phyloP scores from a whole-genome alignment of 2,329 filamentous ascomycete genomes.

The Apiospora sp. region DNA sequence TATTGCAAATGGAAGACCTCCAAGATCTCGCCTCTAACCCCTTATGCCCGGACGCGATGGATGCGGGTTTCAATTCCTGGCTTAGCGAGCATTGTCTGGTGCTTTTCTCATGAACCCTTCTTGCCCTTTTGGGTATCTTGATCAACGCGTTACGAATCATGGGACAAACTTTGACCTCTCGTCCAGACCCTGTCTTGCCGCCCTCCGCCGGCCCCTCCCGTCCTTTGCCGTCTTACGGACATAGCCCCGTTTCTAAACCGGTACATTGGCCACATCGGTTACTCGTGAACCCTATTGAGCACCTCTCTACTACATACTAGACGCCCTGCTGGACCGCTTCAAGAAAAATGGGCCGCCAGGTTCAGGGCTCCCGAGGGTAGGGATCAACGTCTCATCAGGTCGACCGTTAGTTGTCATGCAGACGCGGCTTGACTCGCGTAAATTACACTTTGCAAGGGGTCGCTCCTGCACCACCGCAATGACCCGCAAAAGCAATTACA shows the following conservation, averaged over 20 bases:
- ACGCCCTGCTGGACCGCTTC: not conserved
- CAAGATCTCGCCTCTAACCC: too few species aligned
- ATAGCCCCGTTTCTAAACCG: not conserved
- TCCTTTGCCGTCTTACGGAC: not conserved
- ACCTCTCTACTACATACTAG: too few species aligned
- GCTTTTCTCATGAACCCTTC: too few species aligned
- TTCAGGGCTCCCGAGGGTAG: not conserved
- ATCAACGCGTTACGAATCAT: too few species aligned
- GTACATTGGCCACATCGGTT: not conserved
- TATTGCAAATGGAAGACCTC: too few species aligned
- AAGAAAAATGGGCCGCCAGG: not conserved
- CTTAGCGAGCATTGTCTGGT: too few species aligned
- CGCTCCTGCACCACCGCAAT: not conserved
- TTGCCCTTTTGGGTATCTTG: too few species aligned
- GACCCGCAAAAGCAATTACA: not conserved
- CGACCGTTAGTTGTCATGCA: not conserved
- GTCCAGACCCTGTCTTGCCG: too few species aligned
- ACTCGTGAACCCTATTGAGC: not conserved
- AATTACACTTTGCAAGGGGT: not conserved
- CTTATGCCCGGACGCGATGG: too few species aligned
- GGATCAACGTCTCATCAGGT: not conserved
- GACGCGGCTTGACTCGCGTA: not conserved
- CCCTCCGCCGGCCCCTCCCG: not conserved
- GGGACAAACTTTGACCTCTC: too few species aligned
- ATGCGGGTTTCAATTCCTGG: too few species aligned